A percentile compares a stretch with the other conserved stretches of the same genome.
These are phyloP conservation scores for Leucogyrophana mollusca DNA, from an alignment of 768 basidiomycete species.

Conservation along the genomic window DNA sequence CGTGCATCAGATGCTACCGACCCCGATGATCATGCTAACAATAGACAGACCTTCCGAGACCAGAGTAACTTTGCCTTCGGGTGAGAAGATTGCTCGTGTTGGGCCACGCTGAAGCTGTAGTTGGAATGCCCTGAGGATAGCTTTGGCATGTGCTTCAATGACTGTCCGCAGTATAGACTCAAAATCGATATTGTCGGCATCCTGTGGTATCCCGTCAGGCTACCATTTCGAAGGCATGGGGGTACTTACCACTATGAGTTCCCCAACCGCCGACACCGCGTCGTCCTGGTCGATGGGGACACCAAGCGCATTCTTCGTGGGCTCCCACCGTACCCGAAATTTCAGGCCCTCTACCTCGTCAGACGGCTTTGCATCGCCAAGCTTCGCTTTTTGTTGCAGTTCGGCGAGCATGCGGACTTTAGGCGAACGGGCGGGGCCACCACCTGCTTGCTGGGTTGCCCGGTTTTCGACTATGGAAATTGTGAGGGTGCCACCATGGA, in stretches of 20 bases:
- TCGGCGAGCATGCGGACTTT: slow-evolving; percentile 55
- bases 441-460: slow-evolving; percentile 34
- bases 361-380: slow-evolving; percentile 53
- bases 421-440: slow-evolving; percentile 52
- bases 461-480: slow-evolving; percentile 65
- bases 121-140: slow-evolving; percentile 59
- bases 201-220: slow-evolving; percentile 34
- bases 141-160: slow-evolving; percentile 63
- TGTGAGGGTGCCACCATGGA: slow-evolving; percentile 69
- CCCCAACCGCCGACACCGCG: slow-evolving; percentile 36
- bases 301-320: slow-evolving; percentile 65
- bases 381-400: slow-evolving; percentile 63
- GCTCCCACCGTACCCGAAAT: slow-evolving; percentile 78
- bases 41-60: slow-evolving; percentile 51
- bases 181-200: slow-evolving; percentile 71
- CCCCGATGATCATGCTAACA: neutral
- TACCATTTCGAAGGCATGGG: neutral
- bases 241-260: slow-evolving; percentile 57
- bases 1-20: slow-evolving; percentile 2
- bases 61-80: slow-evolving; percentile 56
- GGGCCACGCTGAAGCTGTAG: slow-evolving; percentile 51
- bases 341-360: slow-evolving; percentile 73
- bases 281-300: slow-evolving; percentile 52
- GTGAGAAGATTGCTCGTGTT: slow-evolving; percentile 56
- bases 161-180: slow-evolving; percentile 64